phyloP scores from a whole-genome alignment of 2,329 filamentous ascomycete species.

The Hypoxylon sp. region DNA sequence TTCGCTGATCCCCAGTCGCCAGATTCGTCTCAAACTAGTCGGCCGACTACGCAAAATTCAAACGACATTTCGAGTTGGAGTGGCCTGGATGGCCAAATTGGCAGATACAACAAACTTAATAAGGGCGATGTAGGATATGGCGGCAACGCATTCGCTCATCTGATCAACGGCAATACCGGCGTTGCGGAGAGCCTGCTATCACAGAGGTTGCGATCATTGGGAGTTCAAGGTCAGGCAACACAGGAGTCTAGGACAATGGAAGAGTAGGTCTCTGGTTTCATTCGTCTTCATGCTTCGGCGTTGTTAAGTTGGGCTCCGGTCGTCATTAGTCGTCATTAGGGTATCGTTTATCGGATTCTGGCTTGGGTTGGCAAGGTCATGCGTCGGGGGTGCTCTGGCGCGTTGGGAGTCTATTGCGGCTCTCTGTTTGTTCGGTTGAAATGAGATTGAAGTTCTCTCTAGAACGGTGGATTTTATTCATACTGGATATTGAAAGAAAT shows the following conservation, averaged over 20 bases:
- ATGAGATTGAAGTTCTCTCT: slow-evolving; percentile 6
- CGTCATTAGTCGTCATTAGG: slow-evolving; percentile 2
- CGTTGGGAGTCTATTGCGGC: slow-evolving; percentile 11
- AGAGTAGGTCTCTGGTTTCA: slow-evolving; percentile 31
- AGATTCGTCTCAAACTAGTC: slow-evolving; percentile 41
- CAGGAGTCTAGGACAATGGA: slow-evolving; percentile 31
- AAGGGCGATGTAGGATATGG: slow-evolving; percentile 76
- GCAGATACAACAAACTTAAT: slow-evolving; percentile 75
- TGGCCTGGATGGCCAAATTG: slow-evolving; percentile 48
- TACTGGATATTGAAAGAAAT: slow-evolving; percentile 2
- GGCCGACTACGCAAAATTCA: slow-evolving; percentile 57
- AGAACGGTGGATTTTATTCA: neutral
- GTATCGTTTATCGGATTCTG: slow-evolving; percentile 16
- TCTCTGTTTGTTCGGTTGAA: slow-evolving; percentile 12
- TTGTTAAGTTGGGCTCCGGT: slow-evolving; percentile 13
- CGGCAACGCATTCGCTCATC: slow-evolving; percentile 64
- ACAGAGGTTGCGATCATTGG: slow-evolving; percentile 75
- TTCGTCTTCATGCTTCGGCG: slow-evolving; percentile 16
- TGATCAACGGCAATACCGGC: slow-evolving; percentile 58
- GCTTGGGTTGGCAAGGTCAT: slow-evolving; percentile 14
- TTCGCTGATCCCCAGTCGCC: slow-evolving; percentile 49
- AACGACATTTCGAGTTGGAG: slow-evolving; percentile 48
- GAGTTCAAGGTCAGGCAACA: slow-evolving; percentile 57
- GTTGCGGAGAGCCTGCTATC: slow-evolving; percentile 78
- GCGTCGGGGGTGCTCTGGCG: slow-evolving; percentile 10